phyloP scores from a whole-genome alignment of 768 basidiomycete genomes.

The Daedaleopsis sinensis region DNA sequence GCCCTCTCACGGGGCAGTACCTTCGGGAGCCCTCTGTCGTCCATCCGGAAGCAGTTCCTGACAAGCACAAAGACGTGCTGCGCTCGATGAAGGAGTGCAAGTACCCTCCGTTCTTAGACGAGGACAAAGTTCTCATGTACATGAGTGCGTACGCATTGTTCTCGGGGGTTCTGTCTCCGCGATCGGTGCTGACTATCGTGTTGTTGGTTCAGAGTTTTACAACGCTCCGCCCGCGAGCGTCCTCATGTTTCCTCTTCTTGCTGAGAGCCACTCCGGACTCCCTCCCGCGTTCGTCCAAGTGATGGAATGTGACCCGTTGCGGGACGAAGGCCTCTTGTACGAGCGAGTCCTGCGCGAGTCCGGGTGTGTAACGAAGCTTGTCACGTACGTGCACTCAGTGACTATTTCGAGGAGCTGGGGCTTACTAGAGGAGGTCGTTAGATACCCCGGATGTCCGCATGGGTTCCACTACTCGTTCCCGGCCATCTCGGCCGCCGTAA shows the following conservation, averaged over 20 bases:
- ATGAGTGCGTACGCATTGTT: not conserved
- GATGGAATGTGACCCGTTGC: slow-evolving; percentile 27
- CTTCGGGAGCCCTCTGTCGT: slow-evolving; percentile 19
- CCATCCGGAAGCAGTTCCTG: slow-evolving; percentile 5
- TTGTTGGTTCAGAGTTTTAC: not conserved
- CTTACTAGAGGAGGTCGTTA: not conserved
- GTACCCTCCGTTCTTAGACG: slow-evolving; percentile 19
- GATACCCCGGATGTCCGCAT: slow-evolving; percentile 32
- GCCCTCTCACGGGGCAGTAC: slow-evolving; percentile 26
- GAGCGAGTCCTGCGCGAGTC: slow-evolving; percentile 27
- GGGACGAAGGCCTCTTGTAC: slow-evolving; percentile 32
- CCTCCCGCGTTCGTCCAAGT: slow-evolving; percentile 29
- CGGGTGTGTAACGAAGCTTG: slow-evolving; percentile 24
- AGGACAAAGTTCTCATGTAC: not conserved
- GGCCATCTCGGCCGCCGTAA: slow-evolving; percentile 10
- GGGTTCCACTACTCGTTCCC: slow-evolving; percentile 21
- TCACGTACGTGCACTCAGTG: slow-evolving; percentile 22
- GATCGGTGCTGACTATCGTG: not conserved
- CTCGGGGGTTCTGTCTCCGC: not conserved
- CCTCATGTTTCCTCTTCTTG: slow-evolving; percentile 24
- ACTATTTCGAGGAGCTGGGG: too few species aligned
- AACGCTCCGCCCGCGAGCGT: slow-evolving; percentile 6
- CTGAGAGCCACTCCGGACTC: slow-evolving; percentile 23
- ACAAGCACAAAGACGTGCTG: slow-evolving; percentile 1
- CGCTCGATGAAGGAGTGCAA: slow-evolving; percentile 23